Base-by-base conservation (phyloP, 768 basidiomycete species). In the Podaxis sp. region DNA sequence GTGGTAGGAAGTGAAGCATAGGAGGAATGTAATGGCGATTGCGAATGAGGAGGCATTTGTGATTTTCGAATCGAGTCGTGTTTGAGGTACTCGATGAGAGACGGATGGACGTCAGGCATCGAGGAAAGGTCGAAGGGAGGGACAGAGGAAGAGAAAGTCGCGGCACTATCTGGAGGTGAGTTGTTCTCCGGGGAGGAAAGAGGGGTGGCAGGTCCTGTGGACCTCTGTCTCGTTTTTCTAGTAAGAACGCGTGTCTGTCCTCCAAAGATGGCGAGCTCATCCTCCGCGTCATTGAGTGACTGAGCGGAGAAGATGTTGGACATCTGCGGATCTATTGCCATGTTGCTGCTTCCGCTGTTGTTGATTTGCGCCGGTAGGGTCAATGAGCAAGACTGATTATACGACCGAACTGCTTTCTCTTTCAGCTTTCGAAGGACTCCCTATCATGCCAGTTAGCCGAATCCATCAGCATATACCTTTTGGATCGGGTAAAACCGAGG, bases 201-300 rank as follows among this genome's bases (percentile, higher is more conserved):
- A 22, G 53, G 46, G 11, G 52, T 53, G 9, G 26, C 22, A 44
- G 17, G 39, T 28, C 30, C 57, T 17, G 61, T 55, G 42, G 58
- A 59, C 63, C 69, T 73, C 19, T 57, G 67, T 63, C 70, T 69
- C 49, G 51, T 55, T 63, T 68, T 77, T 63, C 74, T 67, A 59
- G 75, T 73, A 17, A 84, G 64, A 7, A 84, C 74, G 30, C 77
- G 75, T 58, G 77, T 80, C 68, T 84, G 82, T 7, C 83, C 84
- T 15, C 83, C 83, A 59, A 84, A 85, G 26, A 85, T 82, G 6
- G 82, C 82, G 3, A 85, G 74, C 62, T 83, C 81, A 63, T 82
- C 76, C 55, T 80, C 77, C 22, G 75, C 69, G 42, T 77, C 77
- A 52, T 77, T 73, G 26, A 61, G 71, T 49, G 55, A 44, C 28